These are phyloP conservation scores for Neofusicoccum ribis DNA, from an alignment of 2,329 filamentous ascomycete species.

Conservation along the genomic window DNA sequence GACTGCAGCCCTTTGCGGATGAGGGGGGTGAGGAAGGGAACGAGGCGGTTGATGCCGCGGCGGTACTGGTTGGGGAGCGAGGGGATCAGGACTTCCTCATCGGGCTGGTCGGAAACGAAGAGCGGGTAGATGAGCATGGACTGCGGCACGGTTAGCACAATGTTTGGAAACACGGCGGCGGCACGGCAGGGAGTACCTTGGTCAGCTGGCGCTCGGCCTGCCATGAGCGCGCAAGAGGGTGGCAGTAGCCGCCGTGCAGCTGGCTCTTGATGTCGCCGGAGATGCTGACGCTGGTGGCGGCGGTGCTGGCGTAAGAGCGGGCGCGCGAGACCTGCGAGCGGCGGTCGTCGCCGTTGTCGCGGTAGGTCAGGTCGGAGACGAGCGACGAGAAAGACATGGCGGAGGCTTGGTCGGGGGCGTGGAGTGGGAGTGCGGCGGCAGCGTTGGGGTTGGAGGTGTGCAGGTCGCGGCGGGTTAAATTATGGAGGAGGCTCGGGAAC, in stretches of 20 bases:
- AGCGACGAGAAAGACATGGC: slow-evolving; percentile 55
- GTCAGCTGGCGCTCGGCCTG: slow-evolving; percentile 55
- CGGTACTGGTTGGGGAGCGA: slow-evolving; percentile 90
- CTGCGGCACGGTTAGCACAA: slow-evolving; percentile 46
- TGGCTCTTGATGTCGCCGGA: slow-evolving; percentile 53
- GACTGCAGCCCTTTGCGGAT: slow-evolving; percentile 87
- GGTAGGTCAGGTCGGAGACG: slow-evolving; percentile 53
- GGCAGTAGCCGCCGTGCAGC: slow-evolving; percentile 54
- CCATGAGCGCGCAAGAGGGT: slow-evolving; percentile 53
- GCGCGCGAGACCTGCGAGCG: slow-evolving; percentile 50
- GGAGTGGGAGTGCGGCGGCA: neutral
- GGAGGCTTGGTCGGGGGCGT: neutral
- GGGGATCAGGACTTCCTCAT: slow-evolving; percentile 87
- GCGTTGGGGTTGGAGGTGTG: neutral
- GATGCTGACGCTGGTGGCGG: slow-evolving; percentile 55
- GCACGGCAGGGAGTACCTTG: slow-evolving; percentile 37
- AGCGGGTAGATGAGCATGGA: slow-evolving; percentile 98
- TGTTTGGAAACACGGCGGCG: neutral
- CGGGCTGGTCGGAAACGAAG: slow-evolving; percentile 91
- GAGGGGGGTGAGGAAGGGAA: slow-evolving; percentile 82
- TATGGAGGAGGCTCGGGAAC: slow-evolving; percentile 10
- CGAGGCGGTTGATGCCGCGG: slow-evolving; percentile 80
- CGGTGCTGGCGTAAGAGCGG: slow-evolving; percentile 52
- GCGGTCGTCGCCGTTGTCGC: slow-evolving; percentile 43
- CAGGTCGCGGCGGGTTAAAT: slow-evolving; percentile 3